phyloP scores from a whole-genome alignment of 2,329 filamentous ascomycete species.

The Myotisia sp. region DNA sequence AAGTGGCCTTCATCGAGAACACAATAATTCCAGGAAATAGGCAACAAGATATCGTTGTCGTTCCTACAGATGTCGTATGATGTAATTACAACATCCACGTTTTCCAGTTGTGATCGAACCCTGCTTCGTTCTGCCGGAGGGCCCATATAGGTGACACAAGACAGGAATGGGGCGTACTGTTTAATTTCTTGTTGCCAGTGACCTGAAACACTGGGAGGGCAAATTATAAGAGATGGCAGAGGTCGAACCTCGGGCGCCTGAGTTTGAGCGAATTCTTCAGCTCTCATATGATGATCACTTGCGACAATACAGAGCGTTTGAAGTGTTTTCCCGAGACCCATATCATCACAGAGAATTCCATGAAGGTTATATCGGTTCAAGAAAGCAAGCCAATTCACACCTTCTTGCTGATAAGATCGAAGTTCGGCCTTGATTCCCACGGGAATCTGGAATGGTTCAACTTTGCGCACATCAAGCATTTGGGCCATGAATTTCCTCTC shows the following conservation, averaged over 20 bases:
- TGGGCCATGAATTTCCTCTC: conserved; percentile 95
- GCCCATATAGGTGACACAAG: conserved; percentile 79
- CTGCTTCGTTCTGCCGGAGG: conserved; percentile 65
- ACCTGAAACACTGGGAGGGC: conserved; percentile 86
- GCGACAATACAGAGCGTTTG: conserved; percentile 97
- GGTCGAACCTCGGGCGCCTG: conserved; percentile 61
- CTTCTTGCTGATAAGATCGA: conserved; percentile 93
- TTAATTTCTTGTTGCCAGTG: conserved; percentile 99
- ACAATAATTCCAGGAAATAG: conserved; percentile 91
- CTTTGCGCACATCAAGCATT: conserved; percentile 91
- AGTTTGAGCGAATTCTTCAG: conserved; percentile 77
- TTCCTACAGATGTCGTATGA: conserved; percentile 98
- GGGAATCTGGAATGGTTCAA: conserved; percentile 83
- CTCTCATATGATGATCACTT: conserved; percentile 87
- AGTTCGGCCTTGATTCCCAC: conserved; percentile 95
- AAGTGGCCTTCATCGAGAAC: conserved; percentile 94
- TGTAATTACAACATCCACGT: conserved; percentile 86
- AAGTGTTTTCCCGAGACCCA: conserved; percentile 95
- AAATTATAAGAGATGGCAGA: conserved; percentile 85
- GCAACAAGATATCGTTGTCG: conserved; percentile 69
- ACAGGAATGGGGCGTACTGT: conserved; percentile 87
- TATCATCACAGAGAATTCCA: conserved; percentile 95
- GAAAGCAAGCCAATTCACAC: conserved; percentile 97
- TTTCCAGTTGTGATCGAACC: conserved; percentile 53
- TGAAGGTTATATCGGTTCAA: conserved; percentile 96